These are phyloP conservation scores for Lupinus albus DNA, from an alignment of 306 rosid species.

Conservation along the genomic window DNA sequence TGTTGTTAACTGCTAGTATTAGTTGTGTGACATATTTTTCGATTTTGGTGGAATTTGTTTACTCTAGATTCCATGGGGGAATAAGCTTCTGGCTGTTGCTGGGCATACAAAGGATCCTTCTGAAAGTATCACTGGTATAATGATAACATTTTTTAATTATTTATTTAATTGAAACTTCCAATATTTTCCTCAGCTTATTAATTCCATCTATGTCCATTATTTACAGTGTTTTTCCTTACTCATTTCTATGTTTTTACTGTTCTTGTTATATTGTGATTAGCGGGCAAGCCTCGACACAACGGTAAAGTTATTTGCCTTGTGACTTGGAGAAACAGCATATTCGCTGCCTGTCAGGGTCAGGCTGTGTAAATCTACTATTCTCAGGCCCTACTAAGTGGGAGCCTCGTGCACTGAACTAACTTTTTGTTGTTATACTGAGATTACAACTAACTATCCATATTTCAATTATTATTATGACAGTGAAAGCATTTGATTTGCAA, in stretches of 20 bases:
- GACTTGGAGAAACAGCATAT: too few species aligned
- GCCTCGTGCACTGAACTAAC: too few species aligned
- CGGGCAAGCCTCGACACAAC: too few species aligned
- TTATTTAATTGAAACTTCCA: neutral
- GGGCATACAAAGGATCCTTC: conserved; percentile 88
- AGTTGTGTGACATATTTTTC: conserved; percentile 29
- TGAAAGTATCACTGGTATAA: conserved; percentile 76
- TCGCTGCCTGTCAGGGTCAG: too few species aligned
- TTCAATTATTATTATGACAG: conserved; percentile 50
- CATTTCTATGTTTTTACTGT: neutral
- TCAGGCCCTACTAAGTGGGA: too few species aligned
- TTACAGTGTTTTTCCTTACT: neutral
- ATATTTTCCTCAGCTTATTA: conserved; percentile 27
- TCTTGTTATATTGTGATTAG: conserved; percentile 25
- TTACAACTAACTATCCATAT: conserved; percentile 34
- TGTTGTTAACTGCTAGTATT: conserved; percentile 28
- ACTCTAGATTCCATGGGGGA: conserved; percentile 80
- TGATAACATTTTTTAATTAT: neutral
- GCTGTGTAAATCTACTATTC: too few species aligned
- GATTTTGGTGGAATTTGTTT: conserved; percentile 14
- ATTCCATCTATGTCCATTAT: conserved; percentile 13
- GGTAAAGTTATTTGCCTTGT: too few species aligned
- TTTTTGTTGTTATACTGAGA: conserved; percentile 28
- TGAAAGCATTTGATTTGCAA: conserved; percentile 73
- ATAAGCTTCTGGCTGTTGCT: conserved; percentile 78